Conservation (phyloP, 2,329 filamentous ascomycete species). For the Xylariaceae sp. region DNA sequence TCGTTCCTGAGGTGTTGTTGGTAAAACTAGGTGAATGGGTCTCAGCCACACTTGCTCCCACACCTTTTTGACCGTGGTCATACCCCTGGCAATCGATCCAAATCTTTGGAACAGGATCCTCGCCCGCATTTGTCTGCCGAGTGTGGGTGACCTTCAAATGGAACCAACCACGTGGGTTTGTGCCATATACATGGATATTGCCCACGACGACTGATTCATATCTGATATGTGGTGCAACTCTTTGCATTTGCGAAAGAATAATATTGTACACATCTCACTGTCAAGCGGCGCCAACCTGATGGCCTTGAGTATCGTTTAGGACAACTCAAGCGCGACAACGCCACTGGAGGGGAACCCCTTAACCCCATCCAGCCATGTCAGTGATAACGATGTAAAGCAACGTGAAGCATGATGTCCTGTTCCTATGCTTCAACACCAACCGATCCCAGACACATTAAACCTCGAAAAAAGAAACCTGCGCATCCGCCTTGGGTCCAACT, state of each 20-base stretch:
- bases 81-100: conserved; percentile 20
- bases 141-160: conserved; percentile 5
- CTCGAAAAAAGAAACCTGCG: conserved; percentile 32
- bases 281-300: conserved; percentile 20
- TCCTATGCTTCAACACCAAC: conserved; percentile 40
- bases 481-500: conserved; percentile 29
- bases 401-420: conserved; percentile 37
- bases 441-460: conserved; percentile 37
- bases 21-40: conserved; percentile 1
- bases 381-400: conserved; percentile 33
- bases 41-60: conserved; percentile 18
- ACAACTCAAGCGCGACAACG: conserved; percentile 25
- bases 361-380: conserved; percentile 20
- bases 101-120: conserved; percentile 25
- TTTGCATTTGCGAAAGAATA: conserved; percentile 19
- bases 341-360: conserved; percentile 19
- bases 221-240: not conserved
- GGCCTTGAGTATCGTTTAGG: conserved; percentile 14
- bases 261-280: conserved; percentile 35
- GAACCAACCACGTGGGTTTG: conserved; percentile 15
- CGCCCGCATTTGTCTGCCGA: conserved; percentile 16
- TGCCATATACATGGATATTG: not conserved
- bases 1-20: conserved; percentile 6
- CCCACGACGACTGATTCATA: conserved; percentile 2
- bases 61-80: conserved; percentile 15